Conservation (phyloP, 441 rosid genomes). For the Euphorbia celastroides region DNA sequence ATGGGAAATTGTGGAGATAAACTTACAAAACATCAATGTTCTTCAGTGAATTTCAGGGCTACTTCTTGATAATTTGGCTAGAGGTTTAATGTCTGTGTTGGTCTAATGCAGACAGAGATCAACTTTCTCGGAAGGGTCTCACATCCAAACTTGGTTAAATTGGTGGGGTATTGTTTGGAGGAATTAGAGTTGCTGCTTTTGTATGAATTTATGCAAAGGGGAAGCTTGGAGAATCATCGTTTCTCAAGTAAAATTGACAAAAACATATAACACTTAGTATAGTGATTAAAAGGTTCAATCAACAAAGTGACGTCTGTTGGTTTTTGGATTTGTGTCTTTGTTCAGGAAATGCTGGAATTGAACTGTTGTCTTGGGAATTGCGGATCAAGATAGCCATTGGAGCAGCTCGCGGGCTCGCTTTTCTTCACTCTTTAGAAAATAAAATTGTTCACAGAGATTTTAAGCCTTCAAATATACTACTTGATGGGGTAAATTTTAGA, state of each 20-base stretch:
- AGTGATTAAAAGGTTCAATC: neutral
- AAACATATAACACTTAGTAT: neutral
- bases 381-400: too few relatives aligned
- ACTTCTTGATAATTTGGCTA: too few relatives aligned
- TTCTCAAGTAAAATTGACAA: conserved; percentile 51
- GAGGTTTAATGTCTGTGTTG: too few relatives aligned
- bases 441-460: conserved; percentile 80
- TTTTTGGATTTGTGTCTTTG: neutral
- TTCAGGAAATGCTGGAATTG: conserved; percentile 33
- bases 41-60: conserved; percentile 15
- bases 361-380: conserved; percentile 68
- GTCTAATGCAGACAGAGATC: conserved; percentile 69
- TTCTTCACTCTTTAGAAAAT: conserved; percentile 68
- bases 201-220: too few relatives aligned
- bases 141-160: conserved; percentile 72
- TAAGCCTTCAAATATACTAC: conserved; percentile 82
- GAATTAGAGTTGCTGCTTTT: too few relatives aligned
- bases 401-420: conserved; percentile 79
- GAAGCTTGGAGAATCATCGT: conserved; percentile 55
- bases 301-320: neutral
- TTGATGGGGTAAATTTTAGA: conserved; percentile 65
- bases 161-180: conserved; percentile 69
- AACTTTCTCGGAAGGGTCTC: conserved; percentile 67
- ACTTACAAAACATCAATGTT: too few relatives aligned
- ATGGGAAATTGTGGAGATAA: too few relatives aligned